Percentiles rank a stretch among this genome's conserved stretches.
phyloP scores from a whole-genome alignment of 768 basidiomycete species.

The Fistulinella prunicolor region DNA sequence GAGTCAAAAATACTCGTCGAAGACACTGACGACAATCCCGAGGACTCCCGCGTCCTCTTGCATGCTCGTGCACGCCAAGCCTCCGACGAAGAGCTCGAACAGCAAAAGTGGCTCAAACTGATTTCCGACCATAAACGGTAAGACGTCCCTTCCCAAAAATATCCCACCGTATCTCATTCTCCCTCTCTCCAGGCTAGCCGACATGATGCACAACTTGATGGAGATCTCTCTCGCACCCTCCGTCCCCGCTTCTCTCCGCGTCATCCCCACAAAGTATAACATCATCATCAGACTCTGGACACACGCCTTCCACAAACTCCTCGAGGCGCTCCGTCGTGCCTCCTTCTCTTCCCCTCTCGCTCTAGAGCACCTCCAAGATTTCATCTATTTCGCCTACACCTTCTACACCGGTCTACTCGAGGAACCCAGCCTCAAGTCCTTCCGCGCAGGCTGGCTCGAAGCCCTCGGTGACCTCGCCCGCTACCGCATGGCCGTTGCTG shows the following conservation, averaged over 20 bases:
- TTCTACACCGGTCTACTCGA: slow-evolving; percentile 91
- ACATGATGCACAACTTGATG: slow-evolving; percentile 86
- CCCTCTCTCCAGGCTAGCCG: slow-evolving; percentile 66
- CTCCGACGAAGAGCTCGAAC: slow-evolving; percentile 59
- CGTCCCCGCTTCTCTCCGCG: slow-evolving; percentile 84
- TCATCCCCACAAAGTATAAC: slow-evolving; percentile 92
- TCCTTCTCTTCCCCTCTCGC: slow-evolving; percentile 64
- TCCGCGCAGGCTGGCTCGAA: slow-evolving; percentile 89
- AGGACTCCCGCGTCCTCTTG: slow-evolving; percentile 36
- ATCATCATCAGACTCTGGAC: slow-evolving; percentile 94
- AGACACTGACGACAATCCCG: slow-evolving; percentile 53
- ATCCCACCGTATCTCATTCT: slow-evolving; percentile 1
- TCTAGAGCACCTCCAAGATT: slow-evolving; percentile 89
- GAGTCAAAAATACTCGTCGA: slow-evolving; percentile 72
- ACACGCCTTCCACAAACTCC: slow-evolving; percentile 82
- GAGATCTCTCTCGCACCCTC: slow-evolving; percentile 81
- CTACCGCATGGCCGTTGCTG: slow-evolving; percentile 95
- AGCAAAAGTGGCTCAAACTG: slow-evolving; percentile 72
- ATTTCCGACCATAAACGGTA: slow-evolving; percentile 83
- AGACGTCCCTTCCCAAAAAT: slow-evolving; percentile 24
- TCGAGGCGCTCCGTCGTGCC: slow-evolving; percentile 86
- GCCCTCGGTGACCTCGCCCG: slow-evolving; percentile 94
- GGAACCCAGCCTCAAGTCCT: slow-evolving; percentile 64
- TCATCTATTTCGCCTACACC: slow-evolving; percentile 92
- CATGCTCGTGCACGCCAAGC: slow-evolving; percentile 33